These are phyloP conservation scores for Penicillium bialowiezense DNA, from an alignment of 495 filamentous ascomycete genomes.

Conservation along the genomic window DNA sequence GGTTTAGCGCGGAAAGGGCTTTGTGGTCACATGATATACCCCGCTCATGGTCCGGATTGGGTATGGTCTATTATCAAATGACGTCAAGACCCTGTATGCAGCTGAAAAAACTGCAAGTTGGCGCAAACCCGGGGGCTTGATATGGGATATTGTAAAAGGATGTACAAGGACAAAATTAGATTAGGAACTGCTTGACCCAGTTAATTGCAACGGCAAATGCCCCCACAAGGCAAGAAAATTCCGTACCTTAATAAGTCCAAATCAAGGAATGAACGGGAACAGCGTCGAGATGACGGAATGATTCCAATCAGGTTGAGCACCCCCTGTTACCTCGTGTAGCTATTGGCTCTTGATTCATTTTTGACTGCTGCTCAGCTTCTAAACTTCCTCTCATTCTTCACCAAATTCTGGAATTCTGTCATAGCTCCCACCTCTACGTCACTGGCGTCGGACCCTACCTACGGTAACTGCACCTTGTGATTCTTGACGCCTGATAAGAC, in stretches of 20 bases:
- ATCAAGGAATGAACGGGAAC: conserved; percentile 8
- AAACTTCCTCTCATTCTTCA: background rate
- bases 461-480: background rate
- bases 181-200: too few species aligned
- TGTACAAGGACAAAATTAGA: background rate
- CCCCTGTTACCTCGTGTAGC: background rate
- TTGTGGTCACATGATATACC: background rate
- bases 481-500: background rate
- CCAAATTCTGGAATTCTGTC: conserved; percentile 1
- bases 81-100: background rate
- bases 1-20: background rate
- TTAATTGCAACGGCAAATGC: background rate
- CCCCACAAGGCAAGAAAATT: background rate
- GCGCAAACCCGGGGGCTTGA: too few species aligned
- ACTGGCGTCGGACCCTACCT: background rate
- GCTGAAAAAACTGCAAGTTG: conserved; percentile 1
- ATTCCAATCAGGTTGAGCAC: background rate
- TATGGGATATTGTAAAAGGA: too few species aligned
- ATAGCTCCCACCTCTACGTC: conserved; percentile 7
- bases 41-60: conserved; percentile 1
- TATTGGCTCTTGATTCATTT: background rate
- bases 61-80: conserved; percentile 7
- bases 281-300: conserved; percentile 7
- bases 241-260: background rate
- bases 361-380: background rate